A percentile compares a stretch with the other conserved stretches of the same genome.
These are phyloP conservation scores for Suillus clintonianus DNA, from an alignment of 768 basidiomycete species.

Conservation along the genomic window DNA sequence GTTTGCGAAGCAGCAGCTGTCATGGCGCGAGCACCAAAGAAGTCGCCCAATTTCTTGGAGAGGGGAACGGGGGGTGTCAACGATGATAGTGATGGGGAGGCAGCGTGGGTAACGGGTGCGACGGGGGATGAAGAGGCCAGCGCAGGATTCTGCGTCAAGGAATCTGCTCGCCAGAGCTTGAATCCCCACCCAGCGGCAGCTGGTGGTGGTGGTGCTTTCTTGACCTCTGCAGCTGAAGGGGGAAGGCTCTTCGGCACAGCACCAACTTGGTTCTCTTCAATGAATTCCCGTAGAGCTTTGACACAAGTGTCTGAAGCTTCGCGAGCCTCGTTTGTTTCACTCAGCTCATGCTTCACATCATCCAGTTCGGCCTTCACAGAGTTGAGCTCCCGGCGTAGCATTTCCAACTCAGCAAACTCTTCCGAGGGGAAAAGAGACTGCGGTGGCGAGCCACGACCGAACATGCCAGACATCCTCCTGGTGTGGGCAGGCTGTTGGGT, in stretches of 20 bases:
- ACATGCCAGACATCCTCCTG: constrained; percentile 53
- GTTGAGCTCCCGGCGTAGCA: constrained; percentile 60
- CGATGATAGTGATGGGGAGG: constrained; percentile 21
- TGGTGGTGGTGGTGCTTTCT: constrained; percentile 22
- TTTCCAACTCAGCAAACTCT: constrained; percentile 51
- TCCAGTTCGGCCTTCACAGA: constrained; percentile 61
- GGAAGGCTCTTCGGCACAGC: constrained; percentile 20
- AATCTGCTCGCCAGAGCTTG: constrained; percentile 63
- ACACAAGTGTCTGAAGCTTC: constrained; percentile 88
- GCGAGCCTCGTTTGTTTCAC: constrained; percentile 78
- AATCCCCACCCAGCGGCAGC: constrained; percentile 60
- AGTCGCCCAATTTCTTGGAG: constrained; percentile 68
- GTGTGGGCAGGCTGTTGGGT: constrained; percentile 28
- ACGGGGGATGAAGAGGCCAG: constrained; percentile 23
- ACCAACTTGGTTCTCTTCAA: constrained; percentile 72
- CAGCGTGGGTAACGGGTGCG: constrained; percentile 2
- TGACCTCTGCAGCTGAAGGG: constrained; percentile 33
- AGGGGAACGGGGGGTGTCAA: constrained; percentile 45
- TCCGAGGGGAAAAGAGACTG: constrained; percentile 32
- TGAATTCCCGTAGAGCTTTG: constrained; percentile 80
- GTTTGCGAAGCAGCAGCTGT: constrained; percentile 29
- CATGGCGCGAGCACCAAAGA: constrained; percentile 62
- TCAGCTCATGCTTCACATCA: constrained; percentile 64
- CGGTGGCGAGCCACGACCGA: constrained; percentile 52
- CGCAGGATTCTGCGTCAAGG: constrained; percentile 26